These are phyloP conservation scores for Termitomyces sp. DNA, from an alignment of 768 basidiomycete species.

Conservation along the genomic window DNA sequence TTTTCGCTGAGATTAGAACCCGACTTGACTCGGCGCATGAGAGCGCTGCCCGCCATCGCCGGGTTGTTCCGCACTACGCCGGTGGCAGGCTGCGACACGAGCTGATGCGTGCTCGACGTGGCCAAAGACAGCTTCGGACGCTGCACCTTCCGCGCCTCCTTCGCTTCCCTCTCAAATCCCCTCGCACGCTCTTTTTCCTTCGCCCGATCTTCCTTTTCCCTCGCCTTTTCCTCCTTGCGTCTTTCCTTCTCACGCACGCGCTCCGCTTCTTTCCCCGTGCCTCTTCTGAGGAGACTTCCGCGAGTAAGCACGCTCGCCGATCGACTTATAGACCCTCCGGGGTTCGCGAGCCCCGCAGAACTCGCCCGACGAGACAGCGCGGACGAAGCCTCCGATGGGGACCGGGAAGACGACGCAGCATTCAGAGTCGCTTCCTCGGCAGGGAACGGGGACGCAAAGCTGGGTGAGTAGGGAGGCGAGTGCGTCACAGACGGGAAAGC, in stretches of 20 bases:
- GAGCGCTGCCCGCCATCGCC: conserved; percentile 12
- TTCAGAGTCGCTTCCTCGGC: not conserved
- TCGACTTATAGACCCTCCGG: conserved; percentile 13
- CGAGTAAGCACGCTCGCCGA: conserved; percentile 16
- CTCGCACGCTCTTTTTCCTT: conserved; percentile 12
- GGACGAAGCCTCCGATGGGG: not conserved
- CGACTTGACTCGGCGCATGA: conserved; percentile 27
- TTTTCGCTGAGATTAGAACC: conserved; percentile 24
- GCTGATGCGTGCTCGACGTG: conserved; percentile 14
- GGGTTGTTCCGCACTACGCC: conserved; percentile 6
- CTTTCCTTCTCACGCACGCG: conserved; percentile 16
- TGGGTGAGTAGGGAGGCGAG: conserved; percentile 10
- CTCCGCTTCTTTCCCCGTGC: conserved; percentile 10
- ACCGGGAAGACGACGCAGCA: not conserved
- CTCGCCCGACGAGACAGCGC: conserved; percentile 15
- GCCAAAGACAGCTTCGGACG: conserved; percentile 27
- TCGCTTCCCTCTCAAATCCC: conserved; percentile 8
- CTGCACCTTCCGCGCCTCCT: conserved; percentile 12
- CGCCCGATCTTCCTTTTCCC: conserved; percentile 21
- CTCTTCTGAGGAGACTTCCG: conserved; percentile 11
- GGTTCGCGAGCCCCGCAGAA: conserved; percentile 11
- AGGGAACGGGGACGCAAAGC: not conserved
- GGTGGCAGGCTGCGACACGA: conserved; percentile 5
- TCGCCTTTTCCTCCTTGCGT: conserved; percentile 14
- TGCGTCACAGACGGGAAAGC: not conserved